These are phyloP conservation scores for Trifolium fragiferum DNA, from an alignment of 306 rosid genomes.

Conservation along the genomic window DNA sequence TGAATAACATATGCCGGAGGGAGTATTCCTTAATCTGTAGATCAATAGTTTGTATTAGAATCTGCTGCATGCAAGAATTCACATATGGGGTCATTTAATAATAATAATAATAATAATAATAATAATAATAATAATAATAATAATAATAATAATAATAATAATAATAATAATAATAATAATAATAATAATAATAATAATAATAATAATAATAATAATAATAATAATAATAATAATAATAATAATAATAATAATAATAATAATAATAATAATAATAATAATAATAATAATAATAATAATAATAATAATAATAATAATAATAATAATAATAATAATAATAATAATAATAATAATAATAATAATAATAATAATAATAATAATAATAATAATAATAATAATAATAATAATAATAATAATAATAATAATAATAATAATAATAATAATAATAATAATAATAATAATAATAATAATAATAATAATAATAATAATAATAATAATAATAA, in stretches of 20 bases:
- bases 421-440: background rate
- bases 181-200: background rate
- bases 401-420: background rate
- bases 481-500: conserved; percentile 5
- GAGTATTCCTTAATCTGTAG: background rate
- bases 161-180: background rate
- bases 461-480: conserved; percentile 2
- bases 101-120: conserved; percentile 2
- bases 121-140: background rate
- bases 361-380: conserved; percentile 5
- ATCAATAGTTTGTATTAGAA: background rate
- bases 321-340: background rate
- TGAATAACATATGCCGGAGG: no score
- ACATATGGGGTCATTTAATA: background rate
- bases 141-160: conserved; percentile 2
- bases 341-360: conserved; percentile 2
- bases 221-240: conserved; percentile 2
- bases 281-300: background rate
- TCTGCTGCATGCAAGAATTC: background rate
- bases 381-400: conserved; percentile 2
- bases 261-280: conserved; percentile 2
- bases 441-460: background rate
- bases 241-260: conserved; percentile 5
- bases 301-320: background rate
- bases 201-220: background rate